These are phyloP conservation scores for Colletotrichum abscissum DNA, from an alignment of 2,329 filamentous ascomycete species.

Conservation along the genomic window DNA sequence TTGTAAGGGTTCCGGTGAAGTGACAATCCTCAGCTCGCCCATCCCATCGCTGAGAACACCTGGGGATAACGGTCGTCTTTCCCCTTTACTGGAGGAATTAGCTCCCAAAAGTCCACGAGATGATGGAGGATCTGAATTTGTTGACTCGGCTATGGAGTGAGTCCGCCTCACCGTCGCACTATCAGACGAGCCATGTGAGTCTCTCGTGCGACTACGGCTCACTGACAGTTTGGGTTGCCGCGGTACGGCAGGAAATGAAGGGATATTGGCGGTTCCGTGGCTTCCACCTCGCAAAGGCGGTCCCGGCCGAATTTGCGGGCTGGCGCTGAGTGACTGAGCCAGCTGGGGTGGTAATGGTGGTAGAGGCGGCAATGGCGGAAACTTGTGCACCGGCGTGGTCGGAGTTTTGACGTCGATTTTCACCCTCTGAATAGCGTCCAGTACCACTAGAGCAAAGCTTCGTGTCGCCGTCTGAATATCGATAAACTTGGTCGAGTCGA, in stretches of 20 bases:
- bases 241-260: background rate
- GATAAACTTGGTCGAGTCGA: slow-evolving; percentile 48
- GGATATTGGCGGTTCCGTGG: background rate
- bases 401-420: slow-evolving; percentile 26
- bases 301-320: background rate
- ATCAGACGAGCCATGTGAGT: slow-evolving; percentile 14
- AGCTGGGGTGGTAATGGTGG: slow-evolving; percentile 18
- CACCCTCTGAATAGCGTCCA: slow-evolving; percentile 48
- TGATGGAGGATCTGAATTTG: background rate
- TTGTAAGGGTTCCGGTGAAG: background rate
- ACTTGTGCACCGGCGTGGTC: slow-evolving; percentile 13
- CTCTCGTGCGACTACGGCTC: background rate
- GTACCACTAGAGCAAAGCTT: slow-evolving; percentile 51
- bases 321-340: background rate
- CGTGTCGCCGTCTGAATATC: slow-evolving; percentile 53
- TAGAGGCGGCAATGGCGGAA: slow-evolving; percentile 30
- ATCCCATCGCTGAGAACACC: slow-evolving; percentile 19
- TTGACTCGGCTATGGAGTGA: background rate
- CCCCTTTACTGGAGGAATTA: background rate
- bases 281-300: background rate
- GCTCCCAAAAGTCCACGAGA: background rate
- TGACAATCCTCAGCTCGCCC: background rate
- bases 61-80: background rate
- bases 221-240: background rate
- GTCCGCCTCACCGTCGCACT: background rate